Evolutionary conservation across 805 yeast genomes (phyloP).

Genomic region (Metschnikowia cerradonensis): DNA sequence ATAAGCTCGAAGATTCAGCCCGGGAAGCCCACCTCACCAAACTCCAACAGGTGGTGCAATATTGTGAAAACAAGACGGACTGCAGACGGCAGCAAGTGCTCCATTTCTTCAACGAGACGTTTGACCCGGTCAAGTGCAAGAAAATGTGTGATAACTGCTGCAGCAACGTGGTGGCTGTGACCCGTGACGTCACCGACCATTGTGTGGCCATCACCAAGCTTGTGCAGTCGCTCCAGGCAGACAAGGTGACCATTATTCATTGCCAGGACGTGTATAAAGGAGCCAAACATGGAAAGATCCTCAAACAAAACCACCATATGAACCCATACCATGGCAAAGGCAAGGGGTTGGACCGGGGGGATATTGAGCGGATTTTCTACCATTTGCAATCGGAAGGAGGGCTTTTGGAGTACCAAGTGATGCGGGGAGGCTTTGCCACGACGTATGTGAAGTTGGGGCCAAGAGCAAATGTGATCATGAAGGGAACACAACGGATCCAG

Average conservation of each 20-base stretch:
- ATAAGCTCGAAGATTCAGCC: constrained; percentile 56
- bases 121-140: constrained; percentile 58
- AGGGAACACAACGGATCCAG: constrained; percentile 41
- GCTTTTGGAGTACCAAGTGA: constrained; percentile 65
- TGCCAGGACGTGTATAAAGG: constrained; percentile 85
- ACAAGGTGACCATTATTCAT: constrained; percentile 69
- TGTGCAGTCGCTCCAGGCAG: constrained; percentile 51
- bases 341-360: constrained; percentile 55
- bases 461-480: constrained; percentile 47
- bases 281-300: constrained; percentile 56
- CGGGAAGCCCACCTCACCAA: constrained; percentile 75
- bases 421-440: constrained; percentile 75
- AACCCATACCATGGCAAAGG: constrained; percentile 71
- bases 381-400: constrained; percentile 64
- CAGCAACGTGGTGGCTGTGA: constrained; percentile 34
- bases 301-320: constrained; percentile 56
- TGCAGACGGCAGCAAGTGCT: constrained; percentile 87
- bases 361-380: constrained; percentile 79
- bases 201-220: constrained; percentile 58
- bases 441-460: constrained; percentile 68
- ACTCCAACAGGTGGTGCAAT: constrained; percentile 78
- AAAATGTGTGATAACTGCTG: constrained; percentile 84
- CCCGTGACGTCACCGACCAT: constrained; percentile 63
- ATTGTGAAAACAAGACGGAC: constrained; percentile 86
- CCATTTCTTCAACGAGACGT: constrained; percentile 84